Evolutionary conservation across 352 stramenopile genomes (phyloP).

Genomic region (Thraustotheca clavata): DNA sequence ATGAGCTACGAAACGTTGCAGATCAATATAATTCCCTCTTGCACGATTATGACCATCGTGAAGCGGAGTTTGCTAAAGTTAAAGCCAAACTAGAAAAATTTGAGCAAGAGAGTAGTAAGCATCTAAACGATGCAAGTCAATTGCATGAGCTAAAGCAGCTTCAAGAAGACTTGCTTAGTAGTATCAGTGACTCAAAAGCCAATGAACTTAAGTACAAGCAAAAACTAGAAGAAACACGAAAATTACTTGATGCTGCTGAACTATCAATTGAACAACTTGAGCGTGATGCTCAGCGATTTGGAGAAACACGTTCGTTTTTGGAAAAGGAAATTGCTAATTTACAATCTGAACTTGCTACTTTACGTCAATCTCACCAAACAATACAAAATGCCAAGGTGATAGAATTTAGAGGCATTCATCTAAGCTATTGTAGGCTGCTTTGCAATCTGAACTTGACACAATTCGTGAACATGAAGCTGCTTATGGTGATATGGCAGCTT

Average conservation of each 20-base stretch:
- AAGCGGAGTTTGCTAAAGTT: conserved; percentile 25
- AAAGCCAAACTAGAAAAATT: conserved; percentile 20
- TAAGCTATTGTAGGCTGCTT: neutral
- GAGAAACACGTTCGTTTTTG: conserved; percentile 19
- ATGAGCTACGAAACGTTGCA: conserved; percentile 27
- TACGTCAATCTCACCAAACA: conserved; percentile 22
- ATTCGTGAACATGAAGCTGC: neutral
- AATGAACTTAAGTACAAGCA: conserved; percentile 29
- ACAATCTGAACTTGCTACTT: conserved; percentile 10
- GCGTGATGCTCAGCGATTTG: neutral
- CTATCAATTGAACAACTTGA: neutral
- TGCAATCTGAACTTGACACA: conserved; percentile 2
- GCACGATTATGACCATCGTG: conserved; percentile 26
- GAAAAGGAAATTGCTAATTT: conserved; percentile 23
- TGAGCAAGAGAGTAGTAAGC: conserved; percentile 22
- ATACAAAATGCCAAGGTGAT: conserved; percentile 16
- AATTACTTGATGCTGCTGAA: neutral
- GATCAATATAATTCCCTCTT: conserved; percentile 24
- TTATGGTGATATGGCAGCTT: neutral
- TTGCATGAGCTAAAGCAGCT: conserved; percentile 54
- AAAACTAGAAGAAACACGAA: neutral
- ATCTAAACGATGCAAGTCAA: conserved; percentile 30
- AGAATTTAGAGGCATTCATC: neutral
- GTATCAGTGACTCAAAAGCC: conserved; percentile 40
- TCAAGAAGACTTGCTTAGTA: conserved; percentile 56